Conservation (phyloP, 2,329 filamentous ascomycete species). For the Ceratocystis colombiana region DNA sequence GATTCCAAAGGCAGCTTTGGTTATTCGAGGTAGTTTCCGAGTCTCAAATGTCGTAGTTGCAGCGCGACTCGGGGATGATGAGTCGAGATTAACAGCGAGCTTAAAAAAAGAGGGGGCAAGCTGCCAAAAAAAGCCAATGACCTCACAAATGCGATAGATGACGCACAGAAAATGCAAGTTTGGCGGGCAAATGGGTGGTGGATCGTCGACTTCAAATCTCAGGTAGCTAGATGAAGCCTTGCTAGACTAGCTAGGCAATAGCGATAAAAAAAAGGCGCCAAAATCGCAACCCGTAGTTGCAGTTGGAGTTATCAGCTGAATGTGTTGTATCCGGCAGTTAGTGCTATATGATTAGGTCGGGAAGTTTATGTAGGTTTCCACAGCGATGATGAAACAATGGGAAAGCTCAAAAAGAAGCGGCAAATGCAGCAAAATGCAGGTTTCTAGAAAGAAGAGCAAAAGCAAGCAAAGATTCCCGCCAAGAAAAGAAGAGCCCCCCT, state of each 20-base stretch:
- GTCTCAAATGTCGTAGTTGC: neutral
- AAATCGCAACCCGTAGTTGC: neutral
- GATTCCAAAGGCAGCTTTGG: neutral
- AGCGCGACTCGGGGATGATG: neutral
- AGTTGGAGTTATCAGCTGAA: neutral
- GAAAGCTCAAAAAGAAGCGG: neutral
- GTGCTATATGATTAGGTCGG: neutral
- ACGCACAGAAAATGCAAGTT: neutral
- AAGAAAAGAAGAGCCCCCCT: neutral
- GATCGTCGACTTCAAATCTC: too few relatives aligned
- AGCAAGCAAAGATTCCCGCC: neutral
- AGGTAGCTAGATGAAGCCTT: too few relatives aligned
- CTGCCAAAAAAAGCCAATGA: neutral
- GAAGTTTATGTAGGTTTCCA: neutral
- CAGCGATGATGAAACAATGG: neutral
- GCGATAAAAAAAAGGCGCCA: too few relatives aligned
- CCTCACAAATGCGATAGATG: neutral
- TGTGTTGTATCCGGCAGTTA: neutral
- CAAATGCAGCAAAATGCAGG: neutral
- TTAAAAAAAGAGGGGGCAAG: neutral
- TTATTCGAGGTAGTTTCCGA: neutral
- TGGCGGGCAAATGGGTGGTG: neutral
- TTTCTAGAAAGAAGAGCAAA: constrained; percentile 5
- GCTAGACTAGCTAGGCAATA: too few relatives aligned
- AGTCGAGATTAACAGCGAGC: neutral